Conservation (phyloP, 1,284 basidiomycete genomes). For the Chalciporus sp. region DNA sequence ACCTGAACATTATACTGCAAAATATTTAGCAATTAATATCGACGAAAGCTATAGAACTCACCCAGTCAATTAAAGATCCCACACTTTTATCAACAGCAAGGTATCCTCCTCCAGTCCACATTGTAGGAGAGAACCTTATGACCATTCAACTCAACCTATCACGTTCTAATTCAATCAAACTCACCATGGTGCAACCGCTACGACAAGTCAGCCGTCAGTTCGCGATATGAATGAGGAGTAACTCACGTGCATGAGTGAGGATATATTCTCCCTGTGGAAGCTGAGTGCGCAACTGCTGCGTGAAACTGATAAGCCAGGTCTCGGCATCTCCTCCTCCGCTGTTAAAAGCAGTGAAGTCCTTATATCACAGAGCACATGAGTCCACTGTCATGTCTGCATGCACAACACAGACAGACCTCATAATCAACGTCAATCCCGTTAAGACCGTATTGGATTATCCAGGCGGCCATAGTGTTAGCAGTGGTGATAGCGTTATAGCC, state of each 20-base stretch:
- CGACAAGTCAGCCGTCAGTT: conserved; percentile 6
- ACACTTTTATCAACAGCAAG: conserved; percentile 51
- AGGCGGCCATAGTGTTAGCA: conserved; percentile 51
- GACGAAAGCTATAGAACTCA: conserved; percentile 10
- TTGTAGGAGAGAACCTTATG: conserved; percentile 29
- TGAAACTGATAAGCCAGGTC: conserved; percentile 49
- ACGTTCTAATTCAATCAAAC: not conserved
- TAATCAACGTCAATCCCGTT: conserved; percentile 65
- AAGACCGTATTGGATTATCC: conserved; percentile 50
- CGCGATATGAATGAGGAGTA: not conserved
- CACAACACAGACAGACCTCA: conserved; percentile 37
- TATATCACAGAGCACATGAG: not conserved
- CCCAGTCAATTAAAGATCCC: conserved; percentile 60
- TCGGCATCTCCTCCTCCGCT: conserved; percentile 39
- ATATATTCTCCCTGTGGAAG: conserved; percentile 41
- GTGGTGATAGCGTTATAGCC: conserved; percentile 41
- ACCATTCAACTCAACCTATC: not conserved
- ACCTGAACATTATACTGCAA: conserved; percentile 45
- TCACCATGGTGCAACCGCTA: conserved; percentile 34
- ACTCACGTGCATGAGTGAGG: conserved; percentile 43
- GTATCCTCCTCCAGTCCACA: conserved; percentile 52
- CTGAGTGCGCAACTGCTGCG: conserved; percentile 37
- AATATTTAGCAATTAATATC: not conserved
- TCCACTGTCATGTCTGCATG: not conserved
- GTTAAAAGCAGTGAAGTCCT: conserved; percentile 49